These are phyloP conservation scores for Plasmodium inui DNA, from an alignment of 169 alveolate species.

Conservation along the genomic window DNA sequence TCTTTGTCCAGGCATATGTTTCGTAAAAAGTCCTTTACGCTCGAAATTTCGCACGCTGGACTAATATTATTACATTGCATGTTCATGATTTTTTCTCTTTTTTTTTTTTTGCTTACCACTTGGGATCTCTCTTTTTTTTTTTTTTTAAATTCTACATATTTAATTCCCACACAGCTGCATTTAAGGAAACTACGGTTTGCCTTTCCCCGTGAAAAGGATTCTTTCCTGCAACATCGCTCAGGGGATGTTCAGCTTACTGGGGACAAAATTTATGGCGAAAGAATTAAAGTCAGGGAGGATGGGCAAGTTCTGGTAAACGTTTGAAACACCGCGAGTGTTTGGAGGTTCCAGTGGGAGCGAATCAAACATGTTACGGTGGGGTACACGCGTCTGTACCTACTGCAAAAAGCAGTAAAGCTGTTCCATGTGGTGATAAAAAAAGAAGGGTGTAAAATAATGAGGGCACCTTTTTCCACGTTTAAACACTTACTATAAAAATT, in stretches of 20 bases:
- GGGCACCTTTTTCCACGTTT: slow-evolving; percentile 5
- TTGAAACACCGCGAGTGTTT: background rate
- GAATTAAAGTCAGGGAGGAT: background rate
- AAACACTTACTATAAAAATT: background rate
- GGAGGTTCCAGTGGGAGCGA: background rate
- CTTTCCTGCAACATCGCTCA: background rate
- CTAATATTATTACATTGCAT: slow-evolving; percentile 13
- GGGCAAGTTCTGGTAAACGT: background rate
- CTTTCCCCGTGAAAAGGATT: background rate
- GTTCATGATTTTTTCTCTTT: background rate
- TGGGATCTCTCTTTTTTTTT: background rate
- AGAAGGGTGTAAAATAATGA: background rate
- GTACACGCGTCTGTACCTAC: background rate
- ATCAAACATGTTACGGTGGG: background rate
- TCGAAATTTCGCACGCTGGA: background rate
- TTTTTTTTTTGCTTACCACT: background rate
- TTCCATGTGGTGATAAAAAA: background rate
- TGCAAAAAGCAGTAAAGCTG: background rate
- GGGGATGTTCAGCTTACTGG: background rate
- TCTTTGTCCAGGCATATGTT: slow-evolving; percentile 48
- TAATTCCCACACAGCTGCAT: background rate
- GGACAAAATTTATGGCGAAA: background rate
- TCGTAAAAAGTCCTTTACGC: slow-evolving; percentile 11
- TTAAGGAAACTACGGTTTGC: background rate
- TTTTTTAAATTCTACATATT: background rate